phyloP scores from a whole-genome alignment of 164 flowering plant species.

The grape (Vitis vinifera) region ASM3070453v1 NC_081822.1:12707501-12708000 shows the following conservation, averaged over 20 bases:
- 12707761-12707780: constrained; percentile 87
- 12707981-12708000: constrained; percentile 97
- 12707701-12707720: too few species aligned
- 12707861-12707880: constrained; percentile 90
- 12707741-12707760: constrained; percentile 63
- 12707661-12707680: too few species aligned
- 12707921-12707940: constrained; percentile 87
- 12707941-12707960: constrained; percentile 67
- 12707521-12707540: too few species aligned
- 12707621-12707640: too few species aligned
- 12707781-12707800: constrained; percentile 81
- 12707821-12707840: constrained; percentile 86
- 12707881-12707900: constrained; percentile 98
- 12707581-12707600: too few species aligned
- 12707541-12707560: too few species aligned
- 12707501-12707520: too few species aligned
- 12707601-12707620: too few species aligned
- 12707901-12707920: constrained; percentile 92
- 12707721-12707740: not conserved
- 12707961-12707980: constrained; percentile 88
- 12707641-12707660: too few species aligned
- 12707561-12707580: too few species aligned
- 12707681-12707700: too few species aligned
- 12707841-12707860: constrained; percentile 93
- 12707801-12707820: constrained; percentile 99